phyloP scores from a whole-genome alignment of 2,329 filamentous ascomycete species.

The Pseudogymnoascus sp. region DNA sequence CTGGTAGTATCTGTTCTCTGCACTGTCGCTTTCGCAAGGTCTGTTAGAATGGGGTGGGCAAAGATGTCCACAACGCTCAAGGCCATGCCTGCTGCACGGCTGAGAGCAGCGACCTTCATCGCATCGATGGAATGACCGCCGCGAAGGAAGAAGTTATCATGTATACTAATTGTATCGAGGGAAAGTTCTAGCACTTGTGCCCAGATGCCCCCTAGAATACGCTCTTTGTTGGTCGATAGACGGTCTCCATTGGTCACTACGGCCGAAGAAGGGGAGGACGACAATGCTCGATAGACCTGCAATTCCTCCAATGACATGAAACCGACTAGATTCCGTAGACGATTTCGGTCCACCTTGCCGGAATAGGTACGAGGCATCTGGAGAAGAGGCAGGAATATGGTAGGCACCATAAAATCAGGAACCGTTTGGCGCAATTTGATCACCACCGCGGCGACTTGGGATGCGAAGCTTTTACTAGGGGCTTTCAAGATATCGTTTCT shows the following conservation, averaged over 20 bases:
- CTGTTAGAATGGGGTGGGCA: slow-evolving; percentile 8
- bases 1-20: background rate
- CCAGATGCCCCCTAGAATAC: slow-evolving; percentile 31
- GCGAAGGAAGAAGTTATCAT: slow-evolving; percentile 31
- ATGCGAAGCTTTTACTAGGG: background rate
- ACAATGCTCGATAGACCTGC: background rate
- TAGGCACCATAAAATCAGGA: slow-evolving; percentile 31
- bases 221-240: background rate
- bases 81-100: slow-evolving; percentile 10
- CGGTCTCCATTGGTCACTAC: background rate
- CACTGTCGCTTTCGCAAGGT: slow-evolving; percentile 8
- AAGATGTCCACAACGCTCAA: slow-evolving; percentile 14
- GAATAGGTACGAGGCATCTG: slow-evolving; percentile 23
- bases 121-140: slow-evolving; percentile 39
- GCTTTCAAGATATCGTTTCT: background rate
- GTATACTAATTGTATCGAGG: slow-evolving; percentile 22
- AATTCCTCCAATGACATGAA: background rate
- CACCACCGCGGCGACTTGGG: background rate
- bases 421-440: slow-evolving; percentile 13
- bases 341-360: slow-evolving; percentile 28
- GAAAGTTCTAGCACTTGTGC: slow-evolving; percentile 33
- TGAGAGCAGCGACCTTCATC: slow-evolving; percentile 34
- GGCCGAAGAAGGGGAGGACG: background rate
- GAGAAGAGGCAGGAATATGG: slow-evolving; percentile 24
- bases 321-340: background rate